Evolutionary conservation across 306 rosid species (phyloP).

Genomic region (Dryas alaskensis): DNA sequence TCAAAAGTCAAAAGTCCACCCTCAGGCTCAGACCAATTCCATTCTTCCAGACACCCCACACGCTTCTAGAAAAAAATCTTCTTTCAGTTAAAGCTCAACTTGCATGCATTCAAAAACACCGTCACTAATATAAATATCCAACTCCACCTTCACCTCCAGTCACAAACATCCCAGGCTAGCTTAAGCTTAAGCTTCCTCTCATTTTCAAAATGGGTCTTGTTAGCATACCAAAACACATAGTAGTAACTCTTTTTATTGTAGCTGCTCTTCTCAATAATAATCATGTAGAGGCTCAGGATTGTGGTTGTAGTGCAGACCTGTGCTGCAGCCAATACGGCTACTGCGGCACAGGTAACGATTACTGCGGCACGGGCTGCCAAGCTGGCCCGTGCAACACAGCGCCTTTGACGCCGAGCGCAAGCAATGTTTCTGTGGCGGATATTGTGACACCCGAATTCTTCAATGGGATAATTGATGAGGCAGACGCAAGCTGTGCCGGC

Average conservation of each 20-base stretch:
- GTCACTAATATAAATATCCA: not conserved
- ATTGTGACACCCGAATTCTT: slow-evolving; percentile 54
- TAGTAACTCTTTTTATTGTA: not conserved
- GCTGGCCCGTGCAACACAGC: slow-evolving; percentile 49
- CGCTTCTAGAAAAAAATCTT: no score
- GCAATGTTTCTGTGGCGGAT: slow-evolving; percentile 44
- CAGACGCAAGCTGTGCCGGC: slow-evolving; percentile 51
- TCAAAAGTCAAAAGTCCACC: not conserved
- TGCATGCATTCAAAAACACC: no score
- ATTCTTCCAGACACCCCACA: not conserved
- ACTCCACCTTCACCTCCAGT: not conserved
- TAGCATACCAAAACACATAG: not conserved
- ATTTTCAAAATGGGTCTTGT: not conserved
- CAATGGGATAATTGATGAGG: slow-evolving; percentile 45
- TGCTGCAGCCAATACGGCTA: slow-evolving; percentile 69
- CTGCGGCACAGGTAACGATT: slow-evolving; percentile 47
- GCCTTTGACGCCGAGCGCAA: slow-evolving; percentile 20
- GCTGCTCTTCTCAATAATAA: slow-evolving; percentile 4
- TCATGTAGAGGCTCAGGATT: slow-evolving; percentile 36
- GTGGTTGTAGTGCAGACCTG: slow-evolving; percentile 52
- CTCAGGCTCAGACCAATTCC: no score
- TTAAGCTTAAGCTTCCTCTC: not conserved
- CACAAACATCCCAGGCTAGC: not conserved
- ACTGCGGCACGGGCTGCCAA: slow-evolving; percentile 65
- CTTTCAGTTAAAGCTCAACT: no score